Evolutionary conservation across 2,329 filamentous ascomycete species (phyloP), one percentile per base, ranked within the genome.

Genomic region (Curvularia lunata): DNA sequence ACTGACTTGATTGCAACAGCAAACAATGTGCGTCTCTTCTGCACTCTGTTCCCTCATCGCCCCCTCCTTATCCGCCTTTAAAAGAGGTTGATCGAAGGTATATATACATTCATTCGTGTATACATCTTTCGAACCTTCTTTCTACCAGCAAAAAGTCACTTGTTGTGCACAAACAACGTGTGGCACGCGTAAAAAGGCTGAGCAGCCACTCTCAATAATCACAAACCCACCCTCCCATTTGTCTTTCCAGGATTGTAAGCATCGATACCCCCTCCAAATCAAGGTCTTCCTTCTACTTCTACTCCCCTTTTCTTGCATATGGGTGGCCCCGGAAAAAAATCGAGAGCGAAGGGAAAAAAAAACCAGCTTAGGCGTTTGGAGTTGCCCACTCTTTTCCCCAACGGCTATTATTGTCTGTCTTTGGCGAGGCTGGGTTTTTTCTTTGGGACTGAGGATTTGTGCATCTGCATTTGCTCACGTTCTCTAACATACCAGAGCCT

Each of bases 211-310:
- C 41, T 25, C 18, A 3, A 42, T 6, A 25, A 8, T 5, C 34
- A 23, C 32, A 49, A 27, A 42, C 8, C 19, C 19, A 23, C 19
- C 37, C 25, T 46, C n/a, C 12, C 25, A 9, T 27, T 28, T 45
- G 3, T 28, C n/a, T 58, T 51, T 56, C 25, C 23, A 27, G 54
- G 59, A 62, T 47, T 60, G 59, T 65, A 67, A 65, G 66, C 66
- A 66, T 67, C 64, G 63, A 68, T 68, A 68, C 66, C 64, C 61
- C 9, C 10, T 12, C 10, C 10, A 9, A 10, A 30, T 12, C 28
- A 27, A 27, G 25, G 1, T 30, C 52, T 45, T 45, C 27, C 54
- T 16, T 42, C 48, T 8, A 37, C 38, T 48, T 23, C 21, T 46
- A 21, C 30, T 50, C 4, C 28, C 9, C 21, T 27, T 27, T 27